Percentiles rank a stretch among this genome's conserved stretches.
Evolutionary conservation across 2,329 filamentous ascomycete species (phyloP).

Genomic region (Botrytis porri): DNA sequence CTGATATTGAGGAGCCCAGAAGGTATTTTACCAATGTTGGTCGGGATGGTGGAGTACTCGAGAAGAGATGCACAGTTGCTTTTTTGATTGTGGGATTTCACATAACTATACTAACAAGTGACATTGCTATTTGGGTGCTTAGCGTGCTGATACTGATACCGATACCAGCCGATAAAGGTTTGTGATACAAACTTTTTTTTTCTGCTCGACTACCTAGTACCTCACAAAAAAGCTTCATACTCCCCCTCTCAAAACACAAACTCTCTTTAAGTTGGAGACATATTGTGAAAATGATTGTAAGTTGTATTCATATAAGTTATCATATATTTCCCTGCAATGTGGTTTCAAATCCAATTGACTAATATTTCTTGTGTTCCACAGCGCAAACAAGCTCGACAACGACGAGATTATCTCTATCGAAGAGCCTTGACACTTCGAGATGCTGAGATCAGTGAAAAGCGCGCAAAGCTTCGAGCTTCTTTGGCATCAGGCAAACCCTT

Average conservation of each 20-base stretch:
- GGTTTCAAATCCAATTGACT: slow-evolving; percentile 3
- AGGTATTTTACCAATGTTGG: background rate
- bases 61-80: slow-evolving; percentile 5
- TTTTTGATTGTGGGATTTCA: slow-evolving; percentile 16
- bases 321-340: background rate
- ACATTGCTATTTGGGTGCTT: slow-evolving; percentile 1
- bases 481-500: slow-evolving; percentile 86
- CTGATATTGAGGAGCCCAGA: background rate
- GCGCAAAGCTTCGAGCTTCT: slow-evolving; percentile 80
- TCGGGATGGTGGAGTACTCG: slow-evolving; percentile 6
- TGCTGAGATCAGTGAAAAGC: slow-evolving; percentile 88
- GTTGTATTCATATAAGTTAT: slow-evolving; percentile 6
- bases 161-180: slow-evolving; percentile 7
- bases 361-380: slow-evolving; percentile 30
- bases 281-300: slow-evolving; percentile 33
- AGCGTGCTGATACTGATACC: slow-evolving; percentile 3
- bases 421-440: slow-evolving; percentile 83
- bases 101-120: background rate
- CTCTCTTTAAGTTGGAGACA: too few relatives aligned
- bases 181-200: slow-evolving; percentile 7
- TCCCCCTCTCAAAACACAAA: background rate
- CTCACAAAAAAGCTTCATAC: background rate
- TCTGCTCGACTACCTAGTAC: background rate
- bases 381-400: slow-evolving; percentile 73
- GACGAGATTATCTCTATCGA: slow-evolving; percentile 86